Evolutionary conservation across 352 stramenopile species (phyloP), one percentile per base, ranked within the genome.

Genomic region (Elongisporangium senticosum): DNA sequence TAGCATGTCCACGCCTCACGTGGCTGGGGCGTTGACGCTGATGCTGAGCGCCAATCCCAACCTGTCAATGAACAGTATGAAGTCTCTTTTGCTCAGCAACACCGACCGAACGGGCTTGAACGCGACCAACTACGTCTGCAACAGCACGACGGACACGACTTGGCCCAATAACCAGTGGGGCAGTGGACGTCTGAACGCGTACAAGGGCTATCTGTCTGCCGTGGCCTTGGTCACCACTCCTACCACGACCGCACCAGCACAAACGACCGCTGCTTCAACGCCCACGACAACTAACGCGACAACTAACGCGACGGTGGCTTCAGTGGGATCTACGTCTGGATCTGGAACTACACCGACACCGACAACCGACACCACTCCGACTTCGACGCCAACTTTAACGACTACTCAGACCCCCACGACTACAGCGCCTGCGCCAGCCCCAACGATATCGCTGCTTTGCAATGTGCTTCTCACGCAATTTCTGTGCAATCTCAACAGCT

Each of bases 91-190:
- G n/a, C 15, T 56, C 22, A 56, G 24, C 11, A 17, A 7, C 51
- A 40, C 23, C 7, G 33, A 24, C 61, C 4, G 22, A 0, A 48
- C 47, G 17, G 7, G 15, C n/a, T 33, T 23, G 15, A 49, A 61
- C 11, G 43, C 47, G 11, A 11, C 49, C 22, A 55, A 61, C 47
- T 48, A 53, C 5, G 2, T 55, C 10, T 49, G 53, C 56, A 22
- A 61, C 33, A 10, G 33, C 33, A 70, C 69, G 8, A 43, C 52
- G 13, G 71, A 74, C 56, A 33, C n/a, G 1, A 57, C 47, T 13
- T 76, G 62, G 58, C 74, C 71, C 5, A 83, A 81, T 62, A 81
- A 83, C 58, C 62, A 72, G 52, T 81, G 59, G 39, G 73, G 69
- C 33, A 59, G 72, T 48, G 70, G 70, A 21, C 70, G 67, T 47